These are phyloP conservation scores for Acanthamoeba healyi DNA, from an alignment of 208 protist species.

Conservation along the genomic window DNA sequence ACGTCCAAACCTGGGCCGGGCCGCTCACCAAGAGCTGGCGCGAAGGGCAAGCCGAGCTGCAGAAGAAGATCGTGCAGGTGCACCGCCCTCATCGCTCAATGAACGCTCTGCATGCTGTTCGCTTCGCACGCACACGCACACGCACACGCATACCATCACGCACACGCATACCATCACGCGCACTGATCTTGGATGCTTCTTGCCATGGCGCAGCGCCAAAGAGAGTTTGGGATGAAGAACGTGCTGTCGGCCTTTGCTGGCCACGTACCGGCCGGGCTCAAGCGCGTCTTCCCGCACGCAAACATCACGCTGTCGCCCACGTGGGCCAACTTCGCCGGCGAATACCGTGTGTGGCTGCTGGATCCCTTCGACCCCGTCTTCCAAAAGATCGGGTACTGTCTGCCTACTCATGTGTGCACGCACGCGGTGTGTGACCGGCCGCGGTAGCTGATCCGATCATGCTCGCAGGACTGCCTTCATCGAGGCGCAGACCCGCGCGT, in stretches of 20 bases:
- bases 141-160: no score
- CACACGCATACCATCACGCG: no score
- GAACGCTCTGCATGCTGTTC: no score
- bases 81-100: neutral
- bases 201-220: slow-evolving; percentile 21
- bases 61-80: slow-evolving; percentile 78
- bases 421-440: no score
- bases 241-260: slow-evolving; percentile 84
- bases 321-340: slow-evolving; percentile 26
- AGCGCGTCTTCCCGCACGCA: slow-evolving; percentile 73
- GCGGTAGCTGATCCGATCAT: no score
- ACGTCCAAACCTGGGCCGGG: slow-evolving; percentile 82
- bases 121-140: no score
- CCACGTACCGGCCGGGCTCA: slow-evolving; percentile 82
- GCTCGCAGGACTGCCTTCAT: neutral
- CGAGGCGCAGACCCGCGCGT: slow-evolving; percentile 24
- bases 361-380: slow-evolving; percentile 75
- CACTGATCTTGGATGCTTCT: no score
- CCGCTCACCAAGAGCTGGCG: slow-evolving; percentile 78
- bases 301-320: slow-evolving; percentile 67
- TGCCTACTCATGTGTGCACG: no score
- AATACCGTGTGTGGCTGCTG: slow-evolving; percentile 67
- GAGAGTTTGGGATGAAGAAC: slow-evolving; percentile 81
- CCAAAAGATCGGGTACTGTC: slow-evolving; percentile 66
- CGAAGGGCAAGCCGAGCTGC: slow-evolving; percentile 63